phyloP scores from a whole-genome alignment of 192 early-diverging fungal genomes.

The Spizellomyces punctatus region DNA sequence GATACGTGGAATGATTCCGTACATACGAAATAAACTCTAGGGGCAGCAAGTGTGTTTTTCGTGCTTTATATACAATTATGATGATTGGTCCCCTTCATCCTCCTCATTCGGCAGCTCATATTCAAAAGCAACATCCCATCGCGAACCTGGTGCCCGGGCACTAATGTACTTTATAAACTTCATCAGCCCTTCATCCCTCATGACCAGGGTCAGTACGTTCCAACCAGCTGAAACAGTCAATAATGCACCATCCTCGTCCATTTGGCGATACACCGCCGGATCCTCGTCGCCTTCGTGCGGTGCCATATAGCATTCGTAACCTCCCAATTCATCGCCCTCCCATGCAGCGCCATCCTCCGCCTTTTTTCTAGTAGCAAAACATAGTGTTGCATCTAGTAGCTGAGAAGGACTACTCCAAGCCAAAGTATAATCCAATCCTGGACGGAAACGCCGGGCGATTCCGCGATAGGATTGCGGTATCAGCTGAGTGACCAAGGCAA shows the following conservation, averaged over 20 bases:
- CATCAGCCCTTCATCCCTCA: constrained; percentile 78
- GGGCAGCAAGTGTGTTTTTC: too few species aligned
- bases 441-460: constrained; percentile 71
- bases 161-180: constrained; percentile 84
- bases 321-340: constrained; percentile 67
- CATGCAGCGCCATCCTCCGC: constrained; percentile 45
- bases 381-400: constrained; percentile 70
- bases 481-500: constrained; percentile 58
- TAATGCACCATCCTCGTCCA: constrained; percentile 70
- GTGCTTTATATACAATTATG: too few species aligned
- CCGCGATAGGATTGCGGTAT: constrained; percentile 47
- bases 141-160: constrained; percentile 64
- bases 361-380: constrained; percentile 42
- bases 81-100: not conserved
- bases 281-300: constrained; percentile 68
- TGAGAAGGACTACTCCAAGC: constrained; percentile 56
- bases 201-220: constrained; percentile 68
- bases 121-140: constrained; percentile 82
- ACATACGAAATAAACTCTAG: too few species aligned
- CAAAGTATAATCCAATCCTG: constrained; percentile 81
- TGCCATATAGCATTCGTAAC: constrained; percentile 78
- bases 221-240: constrained; percentile 66
- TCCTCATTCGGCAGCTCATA: constrained; percentile 50
- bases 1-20: too few species aligned
- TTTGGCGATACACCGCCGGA: constrained; percentile 66